A percentile compares a stretch with the other conserved stretches of the same genome.
These are phyloP conservation scores for Otatea glauca DNA, from an alignment of 176 grass and related monocot species.

Conservation along the genomic window DNA sequence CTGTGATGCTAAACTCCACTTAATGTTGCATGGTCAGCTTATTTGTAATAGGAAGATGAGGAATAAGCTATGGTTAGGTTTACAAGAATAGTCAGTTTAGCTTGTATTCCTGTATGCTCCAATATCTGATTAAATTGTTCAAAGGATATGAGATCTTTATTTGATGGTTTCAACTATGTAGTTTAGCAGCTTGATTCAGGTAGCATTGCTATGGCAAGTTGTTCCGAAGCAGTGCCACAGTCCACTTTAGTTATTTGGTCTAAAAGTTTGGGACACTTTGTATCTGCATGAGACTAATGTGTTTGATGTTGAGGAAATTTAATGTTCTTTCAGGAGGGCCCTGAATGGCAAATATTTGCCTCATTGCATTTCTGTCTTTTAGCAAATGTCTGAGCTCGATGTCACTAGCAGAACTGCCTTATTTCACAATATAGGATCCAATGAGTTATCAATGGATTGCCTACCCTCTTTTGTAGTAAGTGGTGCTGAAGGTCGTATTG, in stretches of 20 bases:
- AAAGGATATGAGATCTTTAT: slow-evolving; percentile 21
- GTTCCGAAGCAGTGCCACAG: background rate
- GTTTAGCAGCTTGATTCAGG: background rate
- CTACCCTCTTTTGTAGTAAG: background rate
- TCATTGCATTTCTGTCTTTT: background rate
- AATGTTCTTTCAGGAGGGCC: background rate
- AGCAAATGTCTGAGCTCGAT: slow-evolving; percentile 12
- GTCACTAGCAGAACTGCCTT: background rate
- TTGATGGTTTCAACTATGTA: slow-evolving; percentile 16
- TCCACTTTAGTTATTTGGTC: background rate
- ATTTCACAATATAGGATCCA: background rate
- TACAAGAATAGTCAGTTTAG: slow-evolving; percentile 1
- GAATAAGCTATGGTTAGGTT: slow-evolving; percentile 16
- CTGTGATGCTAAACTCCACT: slow-evolving; percentile 12
- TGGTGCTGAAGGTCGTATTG: background rate
- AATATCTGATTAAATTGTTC: slow-evolving; percentile 4
- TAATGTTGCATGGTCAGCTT: background rate
- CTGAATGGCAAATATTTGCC: slow-evolving; percentile 7
- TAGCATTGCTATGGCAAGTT: background rate
- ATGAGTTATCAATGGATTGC: background rate
- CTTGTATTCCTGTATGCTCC: background rate
- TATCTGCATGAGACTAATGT: background rate
- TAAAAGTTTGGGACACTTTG: background rate
- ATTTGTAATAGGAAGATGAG: slow-evolving; percentile 16
- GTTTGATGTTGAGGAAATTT: slow-evolving; percentile 6